Evolutionary conservation across 805 yeast genomes (phyloP), one percentile per base, ranked within the genome.

Genomic region (Cyberlindnera nakhonratchasimensis): DNA sequence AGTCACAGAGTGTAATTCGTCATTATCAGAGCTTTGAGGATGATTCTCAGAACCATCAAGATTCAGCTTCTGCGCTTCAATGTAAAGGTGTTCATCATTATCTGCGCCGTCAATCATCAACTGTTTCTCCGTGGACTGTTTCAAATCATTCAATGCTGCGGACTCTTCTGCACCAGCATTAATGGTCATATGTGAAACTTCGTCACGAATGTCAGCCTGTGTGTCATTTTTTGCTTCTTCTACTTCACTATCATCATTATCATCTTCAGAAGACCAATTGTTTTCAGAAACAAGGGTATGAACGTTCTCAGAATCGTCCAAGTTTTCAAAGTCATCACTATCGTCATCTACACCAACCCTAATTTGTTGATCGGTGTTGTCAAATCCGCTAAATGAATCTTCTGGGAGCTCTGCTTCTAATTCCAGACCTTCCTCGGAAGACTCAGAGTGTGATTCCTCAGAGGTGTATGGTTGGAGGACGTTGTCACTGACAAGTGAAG

Each of bases 41-140:
- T 14, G 31, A 10, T 24, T 43, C 8, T 31, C 34, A 13, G 33
- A 36, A 7, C 48, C 56, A n/a, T 46, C 52, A 5, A 40, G 37
- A 9, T 38, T 40, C 3, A 45, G 24, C 32, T 29, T 25, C 30
- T 41, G 50, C 24, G 45, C 53, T 25, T 41, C 45, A 11, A 29
- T 39, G 29, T 40, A 50, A 8, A 47, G 29, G 8, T 28, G 35
- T 21, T 51, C 57, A 11, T 41, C 50, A 14, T 38, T 45, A 26
- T 6, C 29, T 26, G n/a, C 36, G 13, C n/a, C 16, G 16, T 33
- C 34, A 6, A 32, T 14, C 11, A 20, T 26, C 22, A 43, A 31
- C 35, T 26, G 28, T 6, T 39, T 28, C 9, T 37, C 35, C 12
- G 38, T 31, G 10, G 46, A 34, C n/a, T 42, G 40, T n/a, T 19